Evolutionary conservation across 202 grass and related monocot species (phyloP).

Genomic region (Schoenoplectus tabernaemontani): DNA sequence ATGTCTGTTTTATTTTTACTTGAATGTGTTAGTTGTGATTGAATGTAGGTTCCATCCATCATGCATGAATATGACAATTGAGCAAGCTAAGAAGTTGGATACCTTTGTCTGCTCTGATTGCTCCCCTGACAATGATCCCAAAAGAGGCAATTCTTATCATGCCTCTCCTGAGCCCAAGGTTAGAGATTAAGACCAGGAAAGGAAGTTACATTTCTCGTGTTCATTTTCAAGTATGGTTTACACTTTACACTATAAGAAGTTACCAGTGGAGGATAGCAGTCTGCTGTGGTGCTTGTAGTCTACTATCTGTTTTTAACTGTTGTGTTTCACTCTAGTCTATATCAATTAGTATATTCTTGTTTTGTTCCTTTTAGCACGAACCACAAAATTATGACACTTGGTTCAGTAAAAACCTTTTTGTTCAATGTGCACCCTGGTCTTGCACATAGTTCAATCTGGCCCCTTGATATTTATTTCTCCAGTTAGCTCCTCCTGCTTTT

Average conservation of each 20-base stretch:
- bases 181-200: neutral
- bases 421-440: neutral
- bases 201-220: neutral
- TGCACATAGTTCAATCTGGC: neutral
- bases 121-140: constrained; percentile 60
- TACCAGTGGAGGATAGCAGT: neutral
- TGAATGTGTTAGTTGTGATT: constrained; percentile 15
- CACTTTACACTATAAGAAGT: neutral
- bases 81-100: constrained; percentile 80
- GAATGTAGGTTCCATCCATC: constrained; percentile 71
- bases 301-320: neutral
- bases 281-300: neutral
- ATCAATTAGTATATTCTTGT: neutral
- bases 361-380: neutral
- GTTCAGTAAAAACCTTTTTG: constrained; percentile 1
- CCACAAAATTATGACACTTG: neutral
- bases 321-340: neutral
- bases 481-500: neutral
- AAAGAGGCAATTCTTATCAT: constrained; percentile 51
- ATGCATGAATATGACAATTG: constrained; percentile 89
- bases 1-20: constrained; percentile 8
- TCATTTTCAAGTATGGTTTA: neutral
- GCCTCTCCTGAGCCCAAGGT: constrained; percentile 56
- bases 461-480: neutral
- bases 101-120: constrained; percentile 65